Conservation (phyloP, 176 grass and related monocot genomes). For the Pontederia paniculata region DNA sequence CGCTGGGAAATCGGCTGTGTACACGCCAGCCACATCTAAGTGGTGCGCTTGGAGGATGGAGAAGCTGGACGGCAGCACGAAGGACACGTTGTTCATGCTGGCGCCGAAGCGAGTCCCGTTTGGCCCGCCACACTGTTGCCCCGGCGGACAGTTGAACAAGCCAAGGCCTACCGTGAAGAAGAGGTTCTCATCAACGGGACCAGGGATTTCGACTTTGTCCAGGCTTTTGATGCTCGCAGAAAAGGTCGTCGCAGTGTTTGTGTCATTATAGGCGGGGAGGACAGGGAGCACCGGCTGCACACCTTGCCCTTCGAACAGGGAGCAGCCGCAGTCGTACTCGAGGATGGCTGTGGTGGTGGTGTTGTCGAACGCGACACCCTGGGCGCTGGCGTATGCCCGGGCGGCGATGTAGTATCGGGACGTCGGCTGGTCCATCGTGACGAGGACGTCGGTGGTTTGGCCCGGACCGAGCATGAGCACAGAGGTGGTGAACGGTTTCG, state of each 20-base stretch:
- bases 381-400: slow-evolving; percentile 52
- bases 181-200: slow-evolving; percentile 56
- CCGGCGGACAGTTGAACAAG: slow-evolving; percentile 44
- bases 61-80: slow-evolving; percentile 46
- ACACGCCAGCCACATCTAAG: slow-evolving; percentile 28
- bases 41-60: slow-evolving; percentile 79
- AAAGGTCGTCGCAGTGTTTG: slow-evolving; percentile 43
- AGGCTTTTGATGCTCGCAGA: slow-evolving; percentile 38
- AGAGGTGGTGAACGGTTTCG: slow-evolving; percentile 52
- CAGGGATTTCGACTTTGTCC: slow-evolving; percentile 24
- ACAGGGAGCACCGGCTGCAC: slow-evolving; percentile 27
- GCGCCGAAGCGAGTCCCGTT: slow-evolving; percentile 72
- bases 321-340: slow-evolving; percentile 32
- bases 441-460: slow-evolving; percentile 90
- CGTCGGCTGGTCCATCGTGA: slow-evolving; percentile 43
- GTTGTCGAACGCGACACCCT: slow-evolving; percentile 93
- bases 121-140: slow-evolving; percentile 48
- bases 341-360: slow-evolving; percentile 85
- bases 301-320: not conserved
- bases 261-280: slow-evolving; percentile 84
- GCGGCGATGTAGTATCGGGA: slow-evolving; percentile 75
- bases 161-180: slow-evolving; percentile 84
- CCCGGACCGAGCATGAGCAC: slow-evolving; percentile 63
- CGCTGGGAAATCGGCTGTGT: slow-evolving; percentile 63
- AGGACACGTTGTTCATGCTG: slow-evolving; percentile 93